phyloP scores from a whole-genome alignment of 768 basidiomycete genomes.

The Pisolithus orientalis region DNA sequence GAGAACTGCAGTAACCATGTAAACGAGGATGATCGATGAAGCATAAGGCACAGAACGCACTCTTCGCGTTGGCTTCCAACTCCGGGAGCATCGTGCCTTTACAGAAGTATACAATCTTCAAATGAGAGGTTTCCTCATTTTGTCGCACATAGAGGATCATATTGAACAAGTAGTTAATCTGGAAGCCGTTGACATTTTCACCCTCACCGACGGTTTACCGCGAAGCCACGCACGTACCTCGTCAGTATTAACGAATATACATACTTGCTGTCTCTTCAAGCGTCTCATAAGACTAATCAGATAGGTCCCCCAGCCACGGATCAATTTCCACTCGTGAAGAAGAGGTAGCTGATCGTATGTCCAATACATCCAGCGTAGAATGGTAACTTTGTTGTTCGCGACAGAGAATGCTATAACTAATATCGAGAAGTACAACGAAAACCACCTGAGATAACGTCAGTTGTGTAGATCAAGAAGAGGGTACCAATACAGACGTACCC shows the following conservation, averaged over 20 bases:
- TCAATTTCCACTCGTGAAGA: conserved; percentile 36
- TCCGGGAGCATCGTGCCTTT: conserved; percentile 59
- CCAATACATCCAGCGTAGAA: conserved; percentile 56
- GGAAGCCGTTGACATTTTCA: not conserved
- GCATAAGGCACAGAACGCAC: conserved; percentile 24
- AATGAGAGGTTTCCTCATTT: conserved; percentile 64
- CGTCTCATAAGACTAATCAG: conserved; percentile 40
- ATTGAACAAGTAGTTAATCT: conserved; percentile 64
- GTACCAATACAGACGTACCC: conserved; percentile 33
- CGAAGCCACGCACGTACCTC: conserved; percentile 38
- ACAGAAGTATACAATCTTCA: conserved; percentile 66
- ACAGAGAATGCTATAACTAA: conserved; percentile 42
- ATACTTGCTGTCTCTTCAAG: conserved; percentile 49
- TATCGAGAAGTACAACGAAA: conserved; percentile 52
- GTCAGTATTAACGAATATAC: conserved; percentile 56
- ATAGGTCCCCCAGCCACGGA: conserved; percentile 35
- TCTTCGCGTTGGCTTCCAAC: conserved; percentile 65
- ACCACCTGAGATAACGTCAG: conserved; percentile 39
- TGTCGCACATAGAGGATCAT: conserved; percentile 59
- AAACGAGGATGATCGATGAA: not conserved
- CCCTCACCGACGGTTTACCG: not conserved
- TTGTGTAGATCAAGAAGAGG: not conserved
- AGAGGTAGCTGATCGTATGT: conserved; percentile 52
- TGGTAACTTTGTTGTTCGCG: conserved; percentile 47
- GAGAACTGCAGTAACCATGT: conserved; percentile 30